A percentile compares a stretch with the other conserved stretches of the same genome.
Evolutionary conservation across 345 rosid species (phyloP).

Genomic region (Lumnitzera littorea): DNA sequence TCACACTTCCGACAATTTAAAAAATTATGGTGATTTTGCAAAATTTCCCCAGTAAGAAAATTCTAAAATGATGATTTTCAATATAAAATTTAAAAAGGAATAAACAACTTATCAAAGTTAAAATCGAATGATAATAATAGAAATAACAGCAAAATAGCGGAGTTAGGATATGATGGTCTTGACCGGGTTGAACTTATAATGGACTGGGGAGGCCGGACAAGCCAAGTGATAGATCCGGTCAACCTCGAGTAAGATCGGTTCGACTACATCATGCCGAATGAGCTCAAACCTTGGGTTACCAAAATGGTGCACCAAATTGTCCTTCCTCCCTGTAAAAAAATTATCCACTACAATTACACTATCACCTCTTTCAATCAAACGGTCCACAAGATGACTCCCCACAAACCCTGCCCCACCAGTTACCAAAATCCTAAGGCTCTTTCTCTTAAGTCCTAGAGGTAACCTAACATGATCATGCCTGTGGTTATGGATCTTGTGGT

Average conservation of each 20-base stretch:
- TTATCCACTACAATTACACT: conserved; percentile 74
- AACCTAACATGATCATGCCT: conserved; percentile 30
- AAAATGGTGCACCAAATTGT: conserved; percentile 62
- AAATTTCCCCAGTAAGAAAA: no score
- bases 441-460: conserved; percentile 48
- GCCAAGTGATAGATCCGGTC: conserved; percentile 94
- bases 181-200: conserved; percentile 85
- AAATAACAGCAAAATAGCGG: background rate
- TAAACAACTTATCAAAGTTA: no score
- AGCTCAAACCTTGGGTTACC: conserved; percentile 75
- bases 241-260: conserved; percentile 72
- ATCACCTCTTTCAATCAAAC: conserved; percentile 67
- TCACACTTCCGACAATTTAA: no score
- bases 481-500: background rate
- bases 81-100: no score
- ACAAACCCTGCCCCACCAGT: conserved; percentile 91
- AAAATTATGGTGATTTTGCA: no score
- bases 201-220: conserved; percentile 88
- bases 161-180: conserved; percentile 79
- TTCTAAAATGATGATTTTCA: no score
- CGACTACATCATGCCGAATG: conserved; percentile 73
- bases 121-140: background rate
- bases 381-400: conserved; percentile 88
- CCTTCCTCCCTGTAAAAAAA: conserved; percentile 74
- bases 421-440: conserved; percentile 53